Evolutionary conservation across 2,329 filamentous ascomycete species (phyloP), one percentile per base, ranked within the genome.

Genomic region (Magnaporthiopsis incrustans): DNA sequence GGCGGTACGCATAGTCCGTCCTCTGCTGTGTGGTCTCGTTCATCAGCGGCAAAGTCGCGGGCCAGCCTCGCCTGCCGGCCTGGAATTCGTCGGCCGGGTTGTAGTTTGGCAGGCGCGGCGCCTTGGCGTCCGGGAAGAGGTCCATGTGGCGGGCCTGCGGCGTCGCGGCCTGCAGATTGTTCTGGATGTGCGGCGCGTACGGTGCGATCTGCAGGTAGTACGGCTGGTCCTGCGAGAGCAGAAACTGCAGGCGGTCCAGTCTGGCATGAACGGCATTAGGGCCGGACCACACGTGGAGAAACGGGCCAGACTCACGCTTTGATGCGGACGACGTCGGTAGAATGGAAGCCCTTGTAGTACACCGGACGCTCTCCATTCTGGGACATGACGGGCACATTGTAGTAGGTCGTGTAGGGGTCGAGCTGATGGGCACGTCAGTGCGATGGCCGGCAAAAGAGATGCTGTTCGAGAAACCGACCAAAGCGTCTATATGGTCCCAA

Each of bases 61-160:
- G 14, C 38, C 38, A 44, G 38, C 38, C 15, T 15, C 38, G 14
- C 38, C 18, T 44, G 38, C 38, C 38, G 65, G 78, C 79, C 0
- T 75, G 75, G 18, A 85, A 69, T 1, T 77, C 72, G 0, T 76
- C 66, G 72, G 26, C 1, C 4, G 88, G 87, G 68, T 92, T 91
- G 73, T 91, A 91, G 70, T 85, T 85, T 0, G 78, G 75, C 0
- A 81, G 86, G 11, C 89, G 77, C 0, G 89, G 89, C 0, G 90
- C 81, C 27, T 77, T 81, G 0, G 78, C 81, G 33, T 83, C 80
- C 2, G 79, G 71, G 70, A 91, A 91, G 0, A 90, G 78, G 70
- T 88, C 73, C 57, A 79, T 76, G 67, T 92, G 88, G 58, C 87
- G 78, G 0, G 86, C 81, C 0, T 87, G 81, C 38, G 38, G 22